Evolutionary conservation across 805 yeast species (phyloP), one percentile per base, ranked within the genome.

Genomic region (Wickerhamiella lipophila): DNA sequence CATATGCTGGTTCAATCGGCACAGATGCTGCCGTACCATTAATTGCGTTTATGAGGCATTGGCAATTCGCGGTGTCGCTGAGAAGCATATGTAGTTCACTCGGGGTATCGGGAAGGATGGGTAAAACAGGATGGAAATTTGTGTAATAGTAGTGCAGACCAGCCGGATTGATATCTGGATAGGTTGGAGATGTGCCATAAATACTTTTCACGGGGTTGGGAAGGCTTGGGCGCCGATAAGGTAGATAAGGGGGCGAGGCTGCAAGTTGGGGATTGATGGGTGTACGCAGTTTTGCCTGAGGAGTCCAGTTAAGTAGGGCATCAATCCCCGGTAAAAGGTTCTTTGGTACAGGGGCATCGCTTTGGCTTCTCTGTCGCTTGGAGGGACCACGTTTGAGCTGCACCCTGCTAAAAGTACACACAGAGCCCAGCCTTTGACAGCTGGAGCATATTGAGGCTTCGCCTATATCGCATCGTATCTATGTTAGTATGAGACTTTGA

Each of bases 351-450:
- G 30, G 49, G 25, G 29, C 49, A 26, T 47, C 55, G 34, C 53
- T 50, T 29, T 46, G 52, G 44, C 55, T 49, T 27, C 52, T 46
- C n/a, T 53, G 52, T 23, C 80, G 77, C 56, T 75, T 77, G 1
- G 78, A 68, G 2, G 83, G 83, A 1, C 83, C 83, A 48, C 83
- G 65, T 54, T 78, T 77, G 59, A 77, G 64, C 23, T 81, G 83
- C 22, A 74, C 64, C 29, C 82, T 66, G 21, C 74, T 68, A 56
- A 77, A 77, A 7, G 77, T 66, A 62, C 83, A 77, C 23, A 61
- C 63, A 25, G 74, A 78, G 54, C 70, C 70, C 40, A 71, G 68
- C 47, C 76, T 72, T 18, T 63, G 58, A 61, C 83, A 77, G 49
- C 76, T 73, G 26, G 73, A 66, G 62, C 83, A 77, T 13, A 60